Evolutionary conservation across 2,329 filamentous ascomycete species (phyloP).

Genomic region (Venturia aucupariae): DNA sequence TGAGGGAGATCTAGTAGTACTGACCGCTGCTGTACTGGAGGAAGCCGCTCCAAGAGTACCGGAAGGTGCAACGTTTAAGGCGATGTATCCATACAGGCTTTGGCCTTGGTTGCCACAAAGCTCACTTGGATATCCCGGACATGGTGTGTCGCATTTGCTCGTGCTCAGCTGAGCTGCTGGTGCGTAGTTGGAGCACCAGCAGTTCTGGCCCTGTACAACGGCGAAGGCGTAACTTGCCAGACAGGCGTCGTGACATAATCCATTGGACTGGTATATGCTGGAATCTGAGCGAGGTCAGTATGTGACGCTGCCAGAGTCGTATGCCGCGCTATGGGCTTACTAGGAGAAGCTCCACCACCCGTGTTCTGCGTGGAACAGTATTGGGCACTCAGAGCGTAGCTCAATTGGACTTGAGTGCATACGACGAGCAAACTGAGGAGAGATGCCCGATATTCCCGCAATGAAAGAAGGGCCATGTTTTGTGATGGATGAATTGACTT

Average conservation of each 20-base stretch:
- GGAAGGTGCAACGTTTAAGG: constrained; percentile 42
- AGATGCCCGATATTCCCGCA: neutral
- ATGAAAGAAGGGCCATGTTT: neutral
- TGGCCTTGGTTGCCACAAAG: constrained; percentile 50
- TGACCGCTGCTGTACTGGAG: constrained; percentile 18
- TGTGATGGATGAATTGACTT: neutral
- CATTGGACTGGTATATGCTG: constrained; percentile 52
- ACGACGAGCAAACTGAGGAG: neutral
- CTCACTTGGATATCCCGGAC: constrained; percentile 61
- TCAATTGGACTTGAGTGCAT: neutral
- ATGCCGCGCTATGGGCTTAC: neutral
- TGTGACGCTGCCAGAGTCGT: neutral
- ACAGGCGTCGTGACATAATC: constrained; percentile 57
- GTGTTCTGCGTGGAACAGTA: constrained; percentile 40
- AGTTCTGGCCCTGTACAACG: constrained; percentile 54
- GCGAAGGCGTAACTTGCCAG: constrained; percentile 47
- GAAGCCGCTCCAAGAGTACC: constrained; percentile 43
- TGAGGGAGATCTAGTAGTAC: constrained; percentile 16
- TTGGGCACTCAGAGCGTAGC: constrained; percentile 21
- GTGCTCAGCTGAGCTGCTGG: constrained; percentile 38
- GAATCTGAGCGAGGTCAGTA: constrained; percentile 1
- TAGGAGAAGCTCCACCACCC: constrained; percentile 14
- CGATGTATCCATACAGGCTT: constrained; percentile 57
- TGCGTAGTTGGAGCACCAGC: constrained; percentile 67
- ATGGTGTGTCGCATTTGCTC: constrained; percentile 46